Evolutionary conservation across 163 green algal genomes (phyloP).

Genomic region (Prototheca stagnorum): DNA sequence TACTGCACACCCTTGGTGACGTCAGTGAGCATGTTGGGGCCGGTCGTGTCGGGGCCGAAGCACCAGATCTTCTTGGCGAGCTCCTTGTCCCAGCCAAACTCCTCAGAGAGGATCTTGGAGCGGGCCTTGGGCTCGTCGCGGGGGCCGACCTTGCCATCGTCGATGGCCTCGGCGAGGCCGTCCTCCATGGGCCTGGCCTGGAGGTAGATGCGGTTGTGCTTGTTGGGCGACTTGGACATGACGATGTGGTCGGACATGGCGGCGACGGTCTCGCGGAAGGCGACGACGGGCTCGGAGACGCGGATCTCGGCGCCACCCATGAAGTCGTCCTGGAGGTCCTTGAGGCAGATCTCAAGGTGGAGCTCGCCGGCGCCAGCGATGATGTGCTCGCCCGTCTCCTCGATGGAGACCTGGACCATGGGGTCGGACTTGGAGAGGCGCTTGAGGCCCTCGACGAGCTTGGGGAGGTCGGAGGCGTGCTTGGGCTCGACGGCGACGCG

Average conservation of each 20-base stretch:
- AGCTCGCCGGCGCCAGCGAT: constrained; percentile 90
- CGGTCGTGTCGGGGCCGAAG: constrained; percentile 95
- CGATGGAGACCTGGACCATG: constrained; percentile 97
- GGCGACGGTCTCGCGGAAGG: constrained; percentile 94
- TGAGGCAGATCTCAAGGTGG: constrained; percentile 98
- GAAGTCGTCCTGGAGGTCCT: constrained; percentile 98
- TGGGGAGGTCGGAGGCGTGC: constrained; percentile 95
- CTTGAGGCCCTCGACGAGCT: constrained; percentile 96
- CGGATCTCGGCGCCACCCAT: constrained; percentile 97
- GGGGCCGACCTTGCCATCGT: constrained; percentile 80
- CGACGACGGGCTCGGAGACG: constrained; percentile 96
- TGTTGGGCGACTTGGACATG: constrained; percentile 99
- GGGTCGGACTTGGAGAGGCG: constrained; percentile 91
- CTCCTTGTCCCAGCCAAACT: constrained; percentile 99
- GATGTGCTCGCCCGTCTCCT: constrained; percentile 99
- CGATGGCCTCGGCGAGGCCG: constrained; percentile 89
- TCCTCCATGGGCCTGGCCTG: constrained; percentile 89
- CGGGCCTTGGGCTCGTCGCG: constrained; percentile 90
- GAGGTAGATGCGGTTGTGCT: constrained; percentile 97
- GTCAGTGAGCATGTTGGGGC: constrained; percentile 93
- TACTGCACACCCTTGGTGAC: constrained; percentile 99
- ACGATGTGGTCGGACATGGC: constrained; percentile 69
- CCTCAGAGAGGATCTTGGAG: constrained; percentile 77
- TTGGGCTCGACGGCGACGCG: constrained; percentile 98
- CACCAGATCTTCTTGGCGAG: constrained; percentile 96